Base-by-base conservation (phyloP, 2,329 filamentous ascomycete genomes). In the Botrytis paeoniae region DNA sequence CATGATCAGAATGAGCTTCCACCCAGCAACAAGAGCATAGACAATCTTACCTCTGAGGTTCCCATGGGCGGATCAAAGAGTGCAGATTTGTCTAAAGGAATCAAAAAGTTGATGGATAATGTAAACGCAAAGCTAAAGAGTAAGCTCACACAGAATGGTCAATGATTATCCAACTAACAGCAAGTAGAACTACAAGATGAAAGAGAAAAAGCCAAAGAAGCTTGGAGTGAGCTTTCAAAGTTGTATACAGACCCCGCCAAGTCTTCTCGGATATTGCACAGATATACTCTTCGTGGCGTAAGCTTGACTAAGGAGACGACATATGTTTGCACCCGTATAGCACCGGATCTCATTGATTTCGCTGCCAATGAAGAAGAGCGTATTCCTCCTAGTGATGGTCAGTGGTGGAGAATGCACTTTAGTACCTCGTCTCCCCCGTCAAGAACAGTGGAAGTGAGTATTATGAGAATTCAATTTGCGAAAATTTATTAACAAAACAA, bases 361-460 rank as follows among this genome's bases (percentile, higher is more conserved):
- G 82, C 80, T 64, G 41, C 78, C 1, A 83, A 81, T 45, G 83
- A 82, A 41, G 73, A 75, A 6, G 69, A 81, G 4, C 75, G 77
- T 35, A 73, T 78, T 6, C 75, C 62, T 32, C 35, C 63, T 12
- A 75, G 72, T 20, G 62, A 75, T 25, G 86, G 88, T 70, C 87
- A 88, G 77, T 89, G 87, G 87, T 89, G 87, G 87, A 84, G 84
- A 75, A 80, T 89, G 63, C 81, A 84, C 51, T 87, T 85, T 74
- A 78, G 79, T 35, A 78, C 81, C 20, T 77, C 80, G 25, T 83
- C 83, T 18, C 76, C 81, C 9, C 80, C 82, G 65, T 84, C 86
- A n/a, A 81, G 86, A 41, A 84, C 82, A 75, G 81, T 85, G 25
- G 85, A 88, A 83, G 87, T 88, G 82, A 69, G 82, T 60, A 20